Percentiles rank a stretch among this genome's conserved stretches.
Evolutionary conservation across 169 alveolate genomes (phyloP).

Genomic region (Plasmodium gonderi): DNA sequence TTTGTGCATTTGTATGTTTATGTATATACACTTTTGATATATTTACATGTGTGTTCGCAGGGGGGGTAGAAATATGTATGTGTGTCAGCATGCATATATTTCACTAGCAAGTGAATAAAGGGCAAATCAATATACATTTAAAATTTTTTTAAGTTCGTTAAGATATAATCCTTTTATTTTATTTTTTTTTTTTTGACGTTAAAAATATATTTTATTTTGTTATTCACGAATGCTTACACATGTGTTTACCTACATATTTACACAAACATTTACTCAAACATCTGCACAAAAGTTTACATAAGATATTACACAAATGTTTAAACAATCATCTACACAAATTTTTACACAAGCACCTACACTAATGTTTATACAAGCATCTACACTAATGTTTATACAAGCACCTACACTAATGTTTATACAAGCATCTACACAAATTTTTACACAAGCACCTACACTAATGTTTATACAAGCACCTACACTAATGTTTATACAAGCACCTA

Average conservation of each 20-base stretch:
- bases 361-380: no score
- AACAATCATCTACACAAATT: no score
- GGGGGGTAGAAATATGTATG: background rate
- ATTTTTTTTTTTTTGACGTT: constrained; percentile 12
- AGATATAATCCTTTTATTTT: background rate
- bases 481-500: background rate
- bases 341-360: no score
- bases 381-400: no score
- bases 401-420: no score
- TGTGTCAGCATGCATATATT: background rate
- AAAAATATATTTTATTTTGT: constrained; percentile 12
- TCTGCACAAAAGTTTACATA: no score
- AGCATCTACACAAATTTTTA: no score
- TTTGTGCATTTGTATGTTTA: background rate
- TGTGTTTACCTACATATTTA: background rate
- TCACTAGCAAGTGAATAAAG: background rate
- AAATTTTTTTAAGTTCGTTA: constrained; percentile 35
- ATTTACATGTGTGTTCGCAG: background rate
- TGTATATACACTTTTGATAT: background rate
- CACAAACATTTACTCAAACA: no score
- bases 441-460: no score
- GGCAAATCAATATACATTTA: background rate
- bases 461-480: no score
- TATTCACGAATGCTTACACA: constrained; percentile 17
- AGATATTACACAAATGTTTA: no score